A percentile compares a stretch with the other conserved stretches of the same genome.
phyloP scores from a whole-genome alignment of 2,329 filamentous ascomycete species.

The Aspergillus sp. region DNA sequence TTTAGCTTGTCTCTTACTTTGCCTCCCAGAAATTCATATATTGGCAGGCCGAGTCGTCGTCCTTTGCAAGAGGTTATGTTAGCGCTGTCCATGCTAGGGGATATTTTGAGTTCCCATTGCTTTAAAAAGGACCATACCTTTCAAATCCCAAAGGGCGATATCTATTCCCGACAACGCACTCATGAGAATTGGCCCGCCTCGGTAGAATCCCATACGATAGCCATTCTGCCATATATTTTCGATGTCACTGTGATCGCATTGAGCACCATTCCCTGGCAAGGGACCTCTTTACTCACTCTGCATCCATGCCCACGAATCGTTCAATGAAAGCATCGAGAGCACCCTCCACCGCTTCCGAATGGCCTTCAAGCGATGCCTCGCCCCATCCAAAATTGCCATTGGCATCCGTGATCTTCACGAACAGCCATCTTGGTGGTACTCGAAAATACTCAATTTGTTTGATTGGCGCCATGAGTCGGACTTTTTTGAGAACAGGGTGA shows the following conservation, averaged over 20 bases:
- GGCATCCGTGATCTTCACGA: constrained; percentile 73
- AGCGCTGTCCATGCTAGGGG: too few species aligned
- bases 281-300: constrained; percentile 58
- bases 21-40: constrained; percentile 72
- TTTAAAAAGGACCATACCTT: constrained; percentile 43
- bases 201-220: constrained; percentile 71
- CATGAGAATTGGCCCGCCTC: constrained; percentile 78
- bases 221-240: constrained; percentile 78
- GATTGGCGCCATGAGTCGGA: constrained; percentile 59
- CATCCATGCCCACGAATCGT: constrained; percentile 65
- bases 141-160: constrained; percentile 78
- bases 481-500: too few species aligned
- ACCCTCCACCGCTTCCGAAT: constrained; percentile 71
- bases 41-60: constrained; percentile 62
- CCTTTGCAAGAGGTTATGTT: too few species aligned
- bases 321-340: constrained; percentile 66
- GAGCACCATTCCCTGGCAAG: not conserved
- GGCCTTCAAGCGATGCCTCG: constrained; percentile 71
- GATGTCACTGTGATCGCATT: constrained; percentile 58
- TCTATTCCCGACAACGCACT: constrained; percentile 74
- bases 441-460: constrained; percentile 70
- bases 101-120: too few species aligned
- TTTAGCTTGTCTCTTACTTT: constrained; percentile 68
- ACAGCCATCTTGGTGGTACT: constrained; percentile 72
- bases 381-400: constrained; percentile 68